Percentiles rank a stretch among this genome's conserved stretches.
Conservation (phyloP, 371 early-diverging fungal genomes). For the Choanephora cucurbitarum region DNA sequence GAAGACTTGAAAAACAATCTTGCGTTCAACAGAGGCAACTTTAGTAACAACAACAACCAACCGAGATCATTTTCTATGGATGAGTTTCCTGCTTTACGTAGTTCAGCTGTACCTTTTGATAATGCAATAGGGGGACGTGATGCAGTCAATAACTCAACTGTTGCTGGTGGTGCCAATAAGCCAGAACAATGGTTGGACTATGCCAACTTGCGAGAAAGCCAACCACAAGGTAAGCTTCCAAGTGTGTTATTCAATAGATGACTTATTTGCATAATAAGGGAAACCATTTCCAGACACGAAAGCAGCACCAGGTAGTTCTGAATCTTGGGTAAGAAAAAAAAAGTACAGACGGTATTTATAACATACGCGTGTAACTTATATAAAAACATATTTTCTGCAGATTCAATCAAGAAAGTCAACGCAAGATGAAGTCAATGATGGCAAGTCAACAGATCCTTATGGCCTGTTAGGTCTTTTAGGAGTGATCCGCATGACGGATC, state of each 20-base stretch:
- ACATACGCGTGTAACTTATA: too few species aligned
- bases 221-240: conserved; percentile 9
- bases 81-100: conserved; percentile 52
- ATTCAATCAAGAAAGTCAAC: conserved; percentile 5
- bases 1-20: conserved; percentile 14
- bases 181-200: conserved; percentile 46
- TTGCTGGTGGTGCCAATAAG: conserved; percentile 18
- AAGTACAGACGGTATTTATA: too few species aligned
- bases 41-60: conserved; percentile 28
- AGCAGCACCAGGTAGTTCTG: conserved; percentile 14
- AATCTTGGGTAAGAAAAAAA: conserved; percentile 30
- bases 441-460: conserved; percentile 47
- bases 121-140: conserved; percentile 29
- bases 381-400: too few species aligned
- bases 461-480: conserved; percentile 75
- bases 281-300: conserved; percentile 25
- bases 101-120: conserved; percentile 37
- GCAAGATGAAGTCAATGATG: conserved; percentile 12
- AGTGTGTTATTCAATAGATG: background rate
- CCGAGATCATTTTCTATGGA: conserved; percentile 54
- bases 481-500: conserved; percentile 75
- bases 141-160: background rate
- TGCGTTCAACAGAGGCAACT: conserved; percentile 20
- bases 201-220: conserved; percentile 34
- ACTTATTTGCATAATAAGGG: background rate